Evolutionary conservation across 2,329 filamentous ascomycete genomes (phyloP).

Genomic region (Aspergillus alliaceus): DNA sequence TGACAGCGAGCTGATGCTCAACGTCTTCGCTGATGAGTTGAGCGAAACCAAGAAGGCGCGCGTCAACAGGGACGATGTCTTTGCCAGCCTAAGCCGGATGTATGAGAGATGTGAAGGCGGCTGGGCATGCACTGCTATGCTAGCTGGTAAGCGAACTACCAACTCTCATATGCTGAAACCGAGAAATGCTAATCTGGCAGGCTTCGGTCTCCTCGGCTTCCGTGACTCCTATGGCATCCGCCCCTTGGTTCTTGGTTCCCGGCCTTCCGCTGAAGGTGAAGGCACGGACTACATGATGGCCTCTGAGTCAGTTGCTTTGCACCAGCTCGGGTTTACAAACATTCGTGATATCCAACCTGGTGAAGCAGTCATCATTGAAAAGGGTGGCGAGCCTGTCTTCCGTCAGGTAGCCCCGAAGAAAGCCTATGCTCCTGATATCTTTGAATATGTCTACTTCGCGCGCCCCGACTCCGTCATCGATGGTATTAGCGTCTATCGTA

Average conservation of each 20-base stretch:
- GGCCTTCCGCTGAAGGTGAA: conserved; percentile 64
- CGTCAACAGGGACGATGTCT: conserved; percentile 76
- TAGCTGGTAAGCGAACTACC: conserved; percentile 57
- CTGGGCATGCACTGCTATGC: conserved; percentile 79
- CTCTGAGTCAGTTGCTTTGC: conserved; percentile 81
- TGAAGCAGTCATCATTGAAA: conserved; percentile 81
- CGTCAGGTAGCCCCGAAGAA: conserved; percentile 68
- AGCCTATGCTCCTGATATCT: conserved; percentile 79
- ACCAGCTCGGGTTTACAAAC: conserved; percentile 75
- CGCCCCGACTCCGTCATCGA: conserved; percentile 81
- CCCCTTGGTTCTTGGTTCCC: conserved; percentile 75
- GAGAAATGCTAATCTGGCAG: conserved; percentile 35
- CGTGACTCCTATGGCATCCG: conserved; percentile 79
- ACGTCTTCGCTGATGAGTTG: conserved; percentile 81
- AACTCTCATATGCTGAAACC: not conserved
- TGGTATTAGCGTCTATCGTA: conserved; percentile 81
- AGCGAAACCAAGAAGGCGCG: conserved; percentile 78
- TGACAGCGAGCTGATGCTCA: conserved; percentile 84
- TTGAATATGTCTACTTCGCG: conserved; percentile 86
- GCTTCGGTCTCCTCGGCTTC: conserved; percentile 79
- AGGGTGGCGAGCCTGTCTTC: conserved; percentile 72
- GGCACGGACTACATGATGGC: conserved; percentile 86
- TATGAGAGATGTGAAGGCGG: conserved; percentile 72
- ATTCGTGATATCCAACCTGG: conserved; percentile 78
- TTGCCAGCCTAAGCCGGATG: conserved; percentile 69